Evolutionary conservation across 2,329 filamentous ascomycete genomes (phyloP), one percentile per base, ranked within the genome.

Genomic region (Basipetospora sp.): DNA sequence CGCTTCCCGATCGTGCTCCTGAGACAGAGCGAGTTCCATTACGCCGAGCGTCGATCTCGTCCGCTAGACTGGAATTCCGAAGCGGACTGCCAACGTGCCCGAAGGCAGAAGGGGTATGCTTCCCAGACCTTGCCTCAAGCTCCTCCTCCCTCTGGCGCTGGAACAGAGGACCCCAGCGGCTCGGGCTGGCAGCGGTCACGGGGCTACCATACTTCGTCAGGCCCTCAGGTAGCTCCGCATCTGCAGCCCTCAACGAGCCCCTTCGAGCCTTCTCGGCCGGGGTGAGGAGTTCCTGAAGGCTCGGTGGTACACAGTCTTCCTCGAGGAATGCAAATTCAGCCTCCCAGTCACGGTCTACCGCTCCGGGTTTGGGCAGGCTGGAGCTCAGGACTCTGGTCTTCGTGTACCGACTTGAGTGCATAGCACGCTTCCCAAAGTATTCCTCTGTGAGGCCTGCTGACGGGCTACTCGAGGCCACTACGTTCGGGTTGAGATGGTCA

Each of bases 251-350:
- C 43, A 69, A 58, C 2, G 75, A 79, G 10, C 74, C 74, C 34
- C 76, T 61, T 9, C 76, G 64, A 9, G 74, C 76, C 53, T 79
- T 78, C 50, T 80, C 76, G 11, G 73, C 71, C 1, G 75, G 74
- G 3, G 76, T 80, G 46, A 80, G 56, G 11, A 80, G 62, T 42
- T 80, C 75, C 47, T 76, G 73, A 26, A 79, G 59, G 41, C 74
- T 70, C 43, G 72, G 80, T 0, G 88, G 90, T 8, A 96, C 67
- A 49, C 90, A 83, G 50, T 93, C 86, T 50, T 93, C 87, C 54
- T 93, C 84, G 48, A 64, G 51, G 47, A 90, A 88, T 20, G 79
- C 72, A 50, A 92, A 90, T 40, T 71, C 67, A 40, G 65, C 55
- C 34, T 76, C 71, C 74, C 74, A 78, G 47, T 78, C 74, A 40